These are phyloP conservation scores for Arthrobotrys musiformis DNA, from an alignment of 2,329 filamentous ascomycete species.

Conservation along the genomic window DNA sequence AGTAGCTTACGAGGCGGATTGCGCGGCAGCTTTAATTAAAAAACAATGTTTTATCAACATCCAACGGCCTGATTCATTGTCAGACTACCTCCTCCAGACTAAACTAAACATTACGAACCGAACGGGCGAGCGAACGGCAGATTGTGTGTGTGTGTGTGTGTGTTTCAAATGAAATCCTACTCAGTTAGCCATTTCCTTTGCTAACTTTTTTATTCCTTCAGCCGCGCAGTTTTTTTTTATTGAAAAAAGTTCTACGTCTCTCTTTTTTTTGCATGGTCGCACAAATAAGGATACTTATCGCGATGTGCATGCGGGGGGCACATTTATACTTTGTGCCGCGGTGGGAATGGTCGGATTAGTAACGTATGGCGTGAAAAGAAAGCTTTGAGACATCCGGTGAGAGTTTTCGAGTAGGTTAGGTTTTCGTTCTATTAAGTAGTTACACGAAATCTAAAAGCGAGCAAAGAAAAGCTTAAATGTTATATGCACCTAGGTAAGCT, in stretches of 20 bases:
- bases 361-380: not conserved
- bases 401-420: not conserved
- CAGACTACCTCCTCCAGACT: too few relatives aligned
- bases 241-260: too few relatives aligned
- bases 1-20: constrained; percentile 6
- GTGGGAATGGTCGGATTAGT: not conserved
- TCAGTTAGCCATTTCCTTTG: too few relatives aligned
- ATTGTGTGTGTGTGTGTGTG: too few relatives aligned
- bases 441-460: not conserved
- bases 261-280: too few relatives aligned
- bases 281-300: not conserved
- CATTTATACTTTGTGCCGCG: not conserved
- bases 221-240: too few relatives aligned
- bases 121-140: not conserved
- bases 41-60: too few relatives aligned
- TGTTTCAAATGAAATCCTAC: too few relatives aligned
- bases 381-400: not conserved
- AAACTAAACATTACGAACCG: not conserved
- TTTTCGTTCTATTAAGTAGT: not conserved
- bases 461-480: not conserved
- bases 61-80: too few relatives aligned
- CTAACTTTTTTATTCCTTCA: too few relatives aligned
- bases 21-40: not conserved
- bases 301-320: not conserved
- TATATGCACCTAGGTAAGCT: too few relatives aligned